A percentile compares a stretch with the other conserved stretches of the same genome.
These are phyloP conservation scores for Phaeosphaeria sp. DNA, from an alignment of 2,329 filamentous ascomycete genomes.

Conservation along the genomic window DNA sequence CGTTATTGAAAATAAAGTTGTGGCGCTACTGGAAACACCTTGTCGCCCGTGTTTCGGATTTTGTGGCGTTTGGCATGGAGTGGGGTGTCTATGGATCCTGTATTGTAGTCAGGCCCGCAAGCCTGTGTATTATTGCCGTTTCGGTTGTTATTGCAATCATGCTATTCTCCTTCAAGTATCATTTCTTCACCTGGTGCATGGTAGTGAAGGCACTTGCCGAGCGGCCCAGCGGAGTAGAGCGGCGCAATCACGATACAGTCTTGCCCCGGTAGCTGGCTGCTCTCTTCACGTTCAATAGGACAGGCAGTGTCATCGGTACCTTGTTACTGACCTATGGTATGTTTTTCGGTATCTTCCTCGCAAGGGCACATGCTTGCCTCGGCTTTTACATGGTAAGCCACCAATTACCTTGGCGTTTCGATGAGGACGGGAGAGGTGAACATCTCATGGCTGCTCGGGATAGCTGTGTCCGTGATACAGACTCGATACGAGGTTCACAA, in stretches of 20 bases:
- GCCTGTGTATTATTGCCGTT: not conserved
- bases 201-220: not conserved
- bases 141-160: not conserved
- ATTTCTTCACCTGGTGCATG: not conserved
- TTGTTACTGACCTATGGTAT: not conserved
- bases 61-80: conserved; percentile 3
- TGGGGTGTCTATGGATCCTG: not conserved
- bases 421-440: not conserved
- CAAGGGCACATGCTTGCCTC: not conserved
- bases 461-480: not conserved
- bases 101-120: not conserved
- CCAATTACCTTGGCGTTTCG: not conserved
- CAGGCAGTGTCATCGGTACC: not conserved
- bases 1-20: conserved; percentile 5
- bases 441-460: not conserved
- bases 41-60: not conserved
- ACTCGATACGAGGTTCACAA: conserved; percentile 11
- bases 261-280: not conserved
- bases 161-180: not conserved
- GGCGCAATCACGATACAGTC: not conserved
- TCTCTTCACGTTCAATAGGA: not conserved
- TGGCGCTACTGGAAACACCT: not conserved
- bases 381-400: not conserved
- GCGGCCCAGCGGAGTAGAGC: not conserved
- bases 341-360: not conserved